Evolutionary conservation across 2,329 filamentous ascomycete genomes (phyloP).

Genomic region (Drechslerella stenobrocha): DNA sequence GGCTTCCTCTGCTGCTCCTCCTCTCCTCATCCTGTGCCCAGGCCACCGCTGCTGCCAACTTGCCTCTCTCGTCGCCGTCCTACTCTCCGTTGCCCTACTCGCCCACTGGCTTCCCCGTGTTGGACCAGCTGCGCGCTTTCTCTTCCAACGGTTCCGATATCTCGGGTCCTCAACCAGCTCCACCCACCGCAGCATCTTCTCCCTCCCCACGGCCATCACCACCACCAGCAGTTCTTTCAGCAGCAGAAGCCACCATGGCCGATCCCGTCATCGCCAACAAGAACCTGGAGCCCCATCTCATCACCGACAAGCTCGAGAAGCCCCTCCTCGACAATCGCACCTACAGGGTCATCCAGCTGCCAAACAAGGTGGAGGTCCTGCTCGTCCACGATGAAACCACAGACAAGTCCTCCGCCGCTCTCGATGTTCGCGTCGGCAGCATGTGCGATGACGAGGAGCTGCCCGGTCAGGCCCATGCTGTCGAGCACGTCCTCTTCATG

Average conservation of each 20-base stretch:
- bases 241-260: constrained; percentile 12
- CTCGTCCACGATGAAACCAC: constrained; percentile 92
- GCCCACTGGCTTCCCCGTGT: background rate
- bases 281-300: constrained; percentile 37
- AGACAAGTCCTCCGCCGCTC: constrained; percentile 92
- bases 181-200: background rate
- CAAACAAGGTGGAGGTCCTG: constrained; percentile 85
- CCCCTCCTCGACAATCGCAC: constrained; percentile 81
- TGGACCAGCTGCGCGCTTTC: constrained; percentile 27
- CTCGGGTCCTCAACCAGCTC: constrained; percentile 6
- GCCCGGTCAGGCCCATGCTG: constrained; percentile 76
- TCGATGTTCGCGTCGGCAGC: constrained; percentile 94
- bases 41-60: no score
- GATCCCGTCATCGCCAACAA: constrained; percentile 35
- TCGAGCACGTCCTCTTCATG: constrained; percentile 98
- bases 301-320: constrained; percentile 76
- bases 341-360: constrained; percentile 82
- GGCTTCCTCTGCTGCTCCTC: no score
- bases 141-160: constrained; percentile 23
- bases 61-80: background rate
- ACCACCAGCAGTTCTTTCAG: background rate
- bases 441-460: constrained; percentile 90
- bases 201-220: background rate
- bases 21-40: no score
- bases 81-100: background rate